These are phyloP conservation scores for Yamadazyma kitorensis DNA, from an alignment of 805 yeast species.

Conservation along the genomic window DNA sequence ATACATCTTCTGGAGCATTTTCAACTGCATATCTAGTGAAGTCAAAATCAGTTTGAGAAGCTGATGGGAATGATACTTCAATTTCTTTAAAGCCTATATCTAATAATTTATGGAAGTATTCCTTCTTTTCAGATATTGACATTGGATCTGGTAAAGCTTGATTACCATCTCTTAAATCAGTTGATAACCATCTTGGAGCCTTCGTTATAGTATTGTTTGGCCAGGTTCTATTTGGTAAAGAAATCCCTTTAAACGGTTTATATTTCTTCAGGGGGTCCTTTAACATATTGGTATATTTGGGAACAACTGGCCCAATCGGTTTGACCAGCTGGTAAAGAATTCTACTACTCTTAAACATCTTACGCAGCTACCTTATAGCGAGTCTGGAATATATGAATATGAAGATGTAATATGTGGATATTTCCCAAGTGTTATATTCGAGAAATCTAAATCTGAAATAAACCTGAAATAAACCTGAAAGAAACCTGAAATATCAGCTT, in stretches of 20 bases:
- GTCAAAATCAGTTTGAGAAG: slow-evolving; percentile 80
- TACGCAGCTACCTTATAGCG: too few relatives aligned
- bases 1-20: slow-evolving; percentile 72
- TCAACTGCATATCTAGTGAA: slow-evolving; percentile 79
- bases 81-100: slow-evolving; percentile 79
- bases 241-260: slow-evolving; percentile 51
- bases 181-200: slow-evolving; percentile 79
- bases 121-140: slow-evolving; percentile 71
- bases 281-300: slow-evolving; percentile 45
- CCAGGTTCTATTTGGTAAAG: slow-evolving; percentile 66
- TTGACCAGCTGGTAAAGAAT: slow-evolving; percentile 12
- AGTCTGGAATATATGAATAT: neutral
- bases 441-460: too few relatives aligned
- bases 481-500: too few relatives aligned
- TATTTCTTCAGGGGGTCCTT: slow-evolving; percentile 68
- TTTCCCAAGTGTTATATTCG: slow-evolving; percentile 1
- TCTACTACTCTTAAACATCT: slow-evolving; percentile 12
- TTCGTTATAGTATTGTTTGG: slow-evolving; percentile 62
- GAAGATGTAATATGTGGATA: slow-evolving; percentile 4
- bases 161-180: slow-evolving; percentile 79
- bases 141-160: slow-evolving; percentile 82
- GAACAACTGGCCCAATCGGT: slow-evolving; percentile 9
- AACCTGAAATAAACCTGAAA: neutral
- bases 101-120: slow-evolving; percentile 67
- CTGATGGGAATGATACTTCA: slow-evolving; percentile 79